A percentile compares a stretch with the other conserved stretches of the same genome.
These are phyloP conservation scores for Aspergillus caelatus DNA, from an alignment of 2,329 filamentous ascomycete species.

Conservation along the genomic window DNA sequence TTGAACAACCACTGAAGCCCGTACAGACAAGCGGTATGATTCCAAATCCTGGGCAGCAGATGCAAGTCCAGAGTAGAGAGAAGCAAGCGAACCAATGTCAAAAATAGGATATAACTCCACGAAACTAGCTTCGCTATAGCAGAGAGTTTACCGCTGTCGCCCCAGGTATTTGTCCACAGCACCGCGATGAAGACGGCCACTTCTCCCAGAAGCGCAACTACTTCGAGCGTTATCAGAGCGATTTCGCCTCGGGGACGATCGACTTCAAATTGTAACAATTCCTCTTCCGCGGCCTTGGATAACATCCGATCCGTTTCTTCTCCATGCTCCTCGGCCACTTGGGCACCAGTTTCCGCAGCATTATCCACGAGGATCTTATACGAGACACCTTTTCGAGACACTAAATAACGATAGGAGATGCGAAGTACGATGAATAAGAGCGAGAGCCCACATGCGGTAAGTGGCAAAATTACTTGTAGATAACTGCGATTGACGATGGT, in stretches of 20 bases:
- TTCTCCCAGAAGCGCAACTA: constrained; percentile 71
- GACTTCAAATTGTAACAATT: constrained; percentile 60
- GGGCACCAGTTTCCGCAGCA: constrained; percentile 48
- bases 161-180: constrained; percentile 64
- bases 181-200: constrained; percentile 69
- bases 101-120: constrained; percentile 79
- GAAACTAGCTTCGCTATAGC: constrained; percentile 68
- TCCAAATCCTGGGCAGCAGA: constrained; percentile 81
- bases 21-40: constrained; percentile 88
- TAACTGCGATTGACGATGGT: constrained; percentile 56
- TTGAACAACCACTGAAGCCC: constrained; percentile 77
- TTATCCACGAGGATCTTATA: constrained; percentile 56
- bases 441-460: constrained; percentile 71
- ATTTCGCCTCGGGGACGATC: constrained; percentile 76
- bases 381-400: constrained; percentile 56
- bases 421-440: constrained; percentile 66
- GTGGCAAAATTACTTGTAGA: constrained; percentile 77
- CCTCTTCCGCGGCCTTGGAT: constrained; percentile 54
- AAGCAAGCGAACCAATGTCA: constrained; percentile 72
- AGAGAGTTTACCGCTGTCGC: constrained; percentile 59
- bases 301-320: constrained; percentile 60
- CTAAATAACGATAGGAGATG: constrained; percentile 56
- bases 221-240: constrained; percentile 71
- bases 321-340: constrained; percentile 45
- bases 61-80: constrained; percentile 61